Base-by-base conservation (phyloP, 495 filamentous ascomycete species). In the Penicillium diatomitis region DNA sequence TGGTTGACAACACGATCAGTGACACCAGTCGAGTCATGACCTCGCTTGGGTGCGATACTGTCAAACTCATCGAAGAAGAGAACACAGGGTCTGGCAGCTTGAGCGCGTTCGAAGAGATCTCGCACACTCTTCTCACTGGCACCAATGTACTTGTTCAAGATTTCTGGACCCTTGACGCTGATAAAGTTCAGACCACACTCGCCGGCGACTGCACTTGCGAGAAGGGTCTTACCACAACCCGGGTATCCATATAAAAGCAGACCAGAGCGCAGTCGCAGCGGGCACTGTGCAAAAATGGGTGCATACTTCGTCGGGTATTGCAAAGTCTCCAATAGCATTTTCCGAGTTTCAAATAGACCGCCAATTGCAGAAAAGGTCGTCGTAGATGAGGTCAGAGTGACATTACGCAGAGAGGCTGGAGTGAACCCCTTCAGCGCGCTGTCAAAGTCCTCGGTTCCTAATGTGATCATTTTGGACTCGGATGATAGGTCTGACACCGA, bases 31-130 rank as follows among this genome's bases (percentile, higher is more conserved):
- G 84, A 89, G 56, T 97, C 94, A 60, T 97, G 94, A 0, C 94
- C 92, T 66, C 92, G 81, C 72, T 96, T 97, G 5, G 92, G 94
- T 2, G 92, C 92, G 47, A 98, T 96, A 50, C 84, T 88, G 66
- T 98, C 92, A 58, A 97, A 97, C 63, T 98, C 92, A 61, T 98
- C 92, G 57, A 98, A 97, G 74, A 98, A 98, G 2, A 98, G 72
- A 6, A 98, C 83, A 52, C 90, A 96, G 0, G 92, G 92, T 35
- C 84, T 79, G 2, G 92, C 92, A 8, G 91, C 90, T 51, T 85
- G 79, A 0, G 92, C 92, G 50, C 92, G 79, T 60, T 92, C 91
- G 51, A 98, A 98, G 2, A 97, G 76, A 65, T 97, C 92, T 2
- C 94, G 82, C 10, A 98, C 89, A 47, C 80, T 86, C 70, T 97